Base-by-base conservation (phyloP, 2,329 filamentous ascomycete species). In the Penicillium sumatraense region DNA sequence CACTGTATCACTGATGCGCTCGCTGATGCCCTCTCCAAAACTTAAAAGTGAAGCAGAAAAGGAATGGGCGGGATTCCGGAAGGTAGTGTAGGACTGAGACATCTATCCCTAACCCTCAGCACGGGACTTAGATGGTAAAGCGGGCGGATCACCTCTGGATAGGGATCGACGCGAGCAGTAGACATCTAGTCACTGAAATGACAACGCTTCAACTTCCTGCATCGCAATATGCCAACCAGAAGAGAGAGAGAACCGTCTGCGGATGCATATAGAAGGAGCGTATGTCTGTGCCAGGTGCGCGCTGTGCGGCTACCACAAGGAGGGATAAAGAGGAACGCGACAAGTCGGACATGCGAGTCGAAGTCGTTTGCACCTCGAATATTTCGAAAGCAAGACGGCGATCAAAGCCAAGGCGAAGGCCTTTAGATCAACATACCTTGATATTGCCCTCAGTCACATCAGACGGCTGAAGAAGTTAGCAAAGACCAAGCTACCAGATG, bases 351-450 rank as follows among this genome's bases (percentile, higher is more conserved):
- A 65, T 55, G 63, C 66, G 64, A 65, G 65, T 68, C 60, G 65
- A 66, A 68, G 65, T 67, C 69, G 69, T 67, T 71, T 68, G 69
- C 70, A 70, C 69, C 70, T 69, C 73, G 61, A 68, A 63, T 66
- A 68, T 71, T 68, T 73, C 67, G 72, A 76, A 71, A 75, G 69
- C 62, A 69, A 80, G 73, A 79, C 81, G 85, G 84, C 86, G 86
- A 89, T 83, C 83, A 86, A 88, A 83, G 86, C 86, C 86, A 83
- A 84, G 81, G 86, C 78, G 75, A 80, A 72, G 80, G 85, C 87
- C 88, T 88, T 83, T 89, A 86, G 83, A 87, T 92, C 89, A 92
- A 99, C 95, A 96, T 99, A 99, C 95, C 95, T 99, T 98, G 83
- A 99, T 96, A 88, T 96, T 91, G 81, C 81, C 82, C 85, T 98